A percentile compares a stretch with the other conserved stretches of the same genome.
These are phyloP conservation scores for Viridothelium virens DNA, from an alignment of 495 filamentous ascomycete genomes.

Conservation along the genomic window DNA sequence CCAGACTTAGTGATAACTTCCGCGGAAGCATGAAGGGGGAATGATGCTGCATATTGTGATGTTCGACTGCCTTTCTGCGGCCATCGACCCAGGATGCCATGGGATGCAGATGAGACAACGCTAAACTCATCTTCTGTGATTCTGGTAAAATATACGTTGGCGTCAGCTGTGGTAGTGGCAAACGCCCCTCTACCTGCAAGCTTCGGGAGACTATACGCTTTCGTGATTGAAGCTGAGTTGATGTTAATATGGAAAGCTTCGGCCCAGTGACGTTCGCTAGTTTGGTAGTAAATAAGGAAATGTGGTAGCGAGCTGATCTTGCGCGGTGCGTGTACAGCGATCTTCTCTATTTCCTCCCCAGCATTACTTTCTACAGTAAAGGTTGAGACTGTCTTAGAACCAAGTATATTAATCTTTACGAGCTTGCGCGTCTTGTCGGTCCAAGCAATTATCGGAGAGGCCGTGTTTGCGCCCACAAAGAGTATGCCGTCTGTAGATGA, in stretches of 20 bases:
- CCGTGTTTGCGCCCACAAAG: conserved; percentile 76
- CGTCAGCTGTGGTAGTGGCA: conserved; percentile 64
- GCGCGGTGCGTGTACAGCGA: conserved; percentile 66
- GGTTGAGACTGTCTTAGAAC: conserved; percentile 53
- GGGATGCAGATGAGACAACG: conserved; percentile 67
- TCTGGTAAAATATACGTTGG: conserved; percentile 82
- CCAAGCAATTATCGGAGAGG: conserved; percentile 75
- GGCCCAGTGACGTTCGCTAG: conserved; percentile 62
- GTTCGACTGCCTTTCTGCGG: conserved; percentile 32
- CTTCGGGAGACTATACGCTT: conserved; percentile 68
- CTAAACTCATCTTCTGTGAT: conserved; percentile 62
- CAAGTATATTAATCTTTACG: conserved; percentile 74
- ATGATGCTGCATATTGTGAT: conserved; percentile 1
- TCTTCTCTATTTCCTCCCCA: conserved; percentile 53
- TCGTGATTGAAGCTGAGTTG: conserved; percentile 53
- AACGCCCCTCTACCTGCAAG: conserved; percentile 63
- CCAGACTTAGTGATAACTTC: conserved; percentile 67
- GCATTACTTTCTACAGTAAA: conserved; percentile 45
- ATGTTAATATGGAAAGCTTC: conserved; percentile 79
- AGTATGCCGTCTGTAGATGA: conserved; percentile 58
- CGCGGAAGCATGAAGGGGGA: conserved; percentile 59
- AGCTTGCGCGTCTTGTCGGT: conserved; percentile 58
- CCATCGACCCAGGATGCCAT: conserved; percentile 69
- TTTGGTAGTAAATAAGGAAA: conserved; percentile 78
- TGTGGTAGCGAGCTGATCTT: conserved; percentile 61